A percentile compares a stretch with the other conserved stretches of the same genome.
Evolutionary conservation across 177 flowering plant species (phyloP).

Genomic region (Vitis hybrid): DNA sequence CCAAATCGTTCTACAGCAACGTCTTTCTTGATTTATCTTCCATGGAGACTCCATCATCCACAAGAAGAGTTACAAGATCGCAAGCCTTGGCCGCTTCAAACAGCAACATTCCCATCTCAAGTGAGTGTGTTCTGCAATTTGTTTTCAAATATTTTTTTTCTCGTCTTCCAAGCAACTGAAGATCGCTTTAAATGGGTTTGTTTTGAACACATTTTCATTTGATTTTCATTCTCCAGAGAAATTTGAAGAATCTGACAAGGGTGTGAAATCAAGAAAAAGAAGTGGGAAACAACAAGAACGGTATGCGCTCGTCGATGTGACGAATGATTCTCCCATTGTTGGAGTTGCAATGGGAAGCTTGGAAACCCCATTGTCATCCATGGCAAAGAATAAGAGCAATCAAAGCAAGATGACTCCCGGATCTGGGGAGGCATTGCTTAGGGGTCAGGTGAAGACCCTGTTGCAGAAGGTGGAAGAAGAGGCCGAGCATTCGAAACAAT

Average conservation of each 20-base stretch:
- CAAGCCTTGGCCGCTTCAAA: conserved; percentile 35
- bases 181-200: background rate
- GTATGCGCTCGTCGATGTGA: conserved; percentile 65
- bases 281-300: conserved; percentile 41
- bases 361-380: conserved; percentile 55
- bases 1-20: background rate
- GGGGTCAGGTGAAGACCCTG: conserved; percentile 81
- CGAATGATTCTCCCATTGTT: conserved; percentile 89
- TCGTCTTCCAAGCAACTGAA: too few species aligned
- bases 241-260: conserved; percentile 50
- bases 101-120: conserved; percentile 33
- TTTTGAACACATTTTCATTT: background rate
- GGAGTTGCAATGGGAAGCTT: conserved; percentile 64
- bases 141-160: background rate
- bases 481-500: conserved; percentile 53
- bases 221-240: conserved; percentile 30
- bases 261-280: conserved; percentile 42
- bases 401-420: conserved; percentile 64
- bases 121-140: conserved; percentile 21
- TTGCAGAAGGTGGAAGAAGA: conserved; percentile 88
- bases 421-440: conserved; percentile 79
- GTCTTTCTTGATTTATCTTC: conserved; percentile 1
- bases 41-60: conserved; percentile 72
- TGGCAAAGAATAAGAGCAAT: conserved; percentile 30
- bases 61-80: conserved; percentile 60